Base-by-base conservation (phyloP, 1,284 basidiomycete genomes). In the Takashimella tepidaria region DNA sequence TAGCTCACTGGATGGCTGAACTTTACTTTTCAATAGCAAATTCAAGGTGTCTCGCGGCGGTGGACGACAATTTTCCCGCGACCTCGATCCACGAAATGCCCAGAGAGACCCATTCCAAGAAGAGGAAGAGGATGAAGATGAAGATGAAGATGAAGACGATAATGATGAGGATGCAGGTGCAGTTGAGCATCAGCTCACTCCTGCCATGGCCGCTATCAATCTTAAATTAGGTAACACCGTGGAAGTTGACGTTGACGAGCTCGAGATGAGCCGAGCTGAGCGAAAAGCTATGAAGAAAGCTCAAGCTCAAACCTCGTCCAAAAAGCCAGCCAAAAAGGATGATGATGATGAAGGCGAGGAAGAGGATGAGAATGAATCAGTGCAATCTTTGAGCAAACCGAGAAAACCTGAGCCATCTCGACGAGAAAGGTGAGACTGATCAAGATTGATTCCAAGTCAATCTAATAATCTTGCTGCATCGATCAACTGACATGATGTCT, bases 21-120 rank as follows among this genome's bases (percentile, higher is more conserved):
- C 41, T 42, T 20, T 48, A 12, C 12, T 31, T 1, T 24, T 3
- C 16, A 41, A 16, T 51, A 75, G 74, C 49, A 90, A 88, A 76
- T 89, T 83, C 79, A 91, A 92, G 81, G 80, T 83, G 57, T 86
- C 86, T 67, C 87, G 90, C 50, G 90, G 90, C 57, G 90, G 90
- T 45, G 90, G 90, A 51, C 83, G 90, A 61, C 82, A 77, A 64
- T 89, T 89, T 72, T 88, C 86, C 81, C 86, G 68, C 23, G 73
- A 74, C 59, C 61, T 74, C 44, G 66, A 71, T 52, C 63, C 70
- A 43, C 58, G 72, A 31, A 47, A 60, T 49, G 53, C 48, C 37
- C 50, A 27, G 40, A 50, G 41, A 3, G 40, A 23, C 25, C 19
- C 27, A 5, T 49, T 49, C 45, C 58, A 60, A 12, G 60, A 62